Conservation (phyloP, 2,329 filamentous ascomycete genomes). For the Paecilomyces dactylethromorphus region DNA sequence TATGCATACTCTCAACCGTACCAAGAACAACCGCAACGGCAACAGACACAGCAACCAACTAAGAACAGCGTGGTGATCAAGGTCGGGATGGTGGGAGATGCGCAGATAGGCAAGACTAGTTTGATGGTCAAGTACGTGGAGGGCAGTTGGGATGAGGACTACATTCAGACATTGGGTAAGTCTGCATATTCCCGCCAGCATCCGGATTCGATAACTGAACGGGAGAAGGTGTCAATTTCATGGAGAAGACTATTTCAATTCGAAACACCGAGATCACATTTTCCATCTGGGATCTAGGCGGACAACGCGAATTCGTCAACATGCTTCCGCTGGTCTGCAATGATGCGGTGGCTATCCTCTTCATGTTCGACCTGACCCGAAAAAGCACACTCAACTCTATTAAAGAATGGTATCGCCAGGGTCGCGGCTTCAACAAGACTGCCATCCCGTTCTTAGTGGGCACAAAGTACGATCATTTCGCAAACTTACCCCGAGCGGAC, state of each 20-base stretch:
- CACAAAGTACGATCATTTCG: constrained; percentile 98
- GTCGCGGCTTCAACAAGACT: constrained; percentile 97
- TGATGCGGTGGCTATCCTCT: constrained; percentile 94
- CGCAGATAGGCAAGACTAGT: constrained; percentile 97
- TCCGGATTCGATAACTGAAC: constrained; percentile 3
- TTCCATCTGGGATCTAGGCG: constrained; percentile 97
- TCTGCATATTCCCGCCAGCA: background rate
- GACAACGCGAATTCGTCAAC: constrained; percentile 98
- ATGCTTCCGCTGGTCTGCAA: constrained; percentile 99
- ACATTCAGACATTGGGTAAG: constrained; percentile 89
- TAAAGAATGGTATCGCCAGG: constrained; percentile 99
- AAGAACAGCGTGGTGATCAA: constrained; percentile 85
- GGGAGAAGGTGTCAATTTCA: constrained; percentile 85
- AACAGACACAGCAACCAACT: constrained; percentile 30
- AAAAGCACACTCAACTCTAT: constrained; percentile 99
- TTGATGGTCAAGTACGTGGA: constrained; percentile 99
- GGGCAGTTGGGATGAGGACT: constrained; percentile 98
- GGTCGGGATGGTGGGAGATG: constrained; percentile 98
- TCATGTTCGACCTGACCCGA: constrained; percentile 98
- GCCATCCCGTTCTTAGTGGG: constrained; percentile 97
- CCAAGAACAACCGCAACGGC: constrained; percentile 42
- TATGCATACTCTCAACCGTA: constrained; percentile 44
- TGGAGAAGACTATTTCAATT: constrained; percentile 99
- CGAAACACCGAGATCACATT: constrained; percentile 99
- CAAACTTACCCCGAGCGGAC: constrained; percentile 95